phyloP scores from a whole-genome alignment of 2,329 filamentous ascomycete species.

The Xylariaceae sp. region DNA sequence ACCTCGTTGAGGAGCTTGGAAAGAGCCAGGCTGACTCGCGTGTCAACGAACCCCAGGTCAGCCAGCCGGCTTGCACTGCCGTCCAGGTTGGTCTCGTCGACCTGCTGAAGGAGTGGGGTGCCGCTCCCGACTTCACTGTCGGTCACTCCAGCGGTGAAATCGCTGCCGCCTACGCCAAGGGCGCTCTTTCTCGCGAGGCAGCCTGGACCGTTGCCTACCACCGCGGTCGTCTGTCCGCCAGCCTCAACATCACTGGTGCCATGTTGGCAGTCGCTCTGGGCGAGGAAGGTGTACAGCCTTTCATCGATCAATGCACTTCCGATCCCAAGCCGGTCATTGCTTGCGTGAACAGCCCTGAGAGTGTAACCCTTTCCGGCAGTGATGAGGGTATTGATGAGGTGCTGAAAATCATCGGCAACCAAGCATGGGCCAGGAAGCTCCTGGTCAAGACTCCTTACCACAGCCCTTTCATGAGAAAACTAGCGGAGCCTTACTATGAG shows the following conservation, averaged over 20 bases:
- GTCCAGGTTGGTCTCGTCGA: conserved; percentile 39
- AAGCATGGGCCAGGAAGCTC: conserved; percentile 45
- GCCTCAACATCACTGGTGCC: conserved; percentile 34
- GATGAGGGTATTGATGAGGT: conserved; percentile 40
- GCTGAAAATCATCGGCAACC: conserved; percentile 37
- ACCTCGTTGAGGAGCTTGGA: conserved; percentile 36
- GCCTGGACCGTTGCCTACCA: conserved; percentile 42
- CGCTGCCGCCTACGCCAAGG: conserved; percentile 50
- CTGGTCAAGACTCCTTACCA: conserved; percentile 53
- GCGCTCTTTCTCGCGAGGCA: conserved; percentile 43
- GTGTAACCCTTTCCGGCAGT: conserved; percentile 41
- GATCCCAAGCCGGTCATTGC: conserved; percentile 39
- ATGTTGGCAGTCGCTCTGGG: conserved; percentile 41
- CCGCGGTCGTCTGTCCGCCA: conserved; percentile 38
- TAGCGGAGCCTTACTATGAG: conserved; percentile 44
- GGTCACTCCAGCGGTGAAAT: conserved; percentile 52
- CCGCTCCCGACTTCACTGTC: conserved; percentile 43
- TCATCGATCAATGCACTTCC: conserved; percentile 34
- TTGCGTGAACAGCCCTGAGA: conserved; percentile 41
- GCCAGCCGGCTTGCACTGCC: conserved; percentile 39
- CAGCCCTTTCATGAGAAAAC: conserved; percentile 48
- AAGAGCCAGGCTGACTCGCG: conserved; percentile 34
- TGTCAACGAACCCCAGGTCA: conserved; percentile 41
- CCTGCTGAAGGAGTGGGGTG: conserved; percentile 40
- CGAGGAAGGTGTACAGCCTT: conserved; percentile 32